Evolutionary conservation across 2,329 filamentous ascomycete species (phyloP).

Genomic region (Aspergillus melleus): DNA sequence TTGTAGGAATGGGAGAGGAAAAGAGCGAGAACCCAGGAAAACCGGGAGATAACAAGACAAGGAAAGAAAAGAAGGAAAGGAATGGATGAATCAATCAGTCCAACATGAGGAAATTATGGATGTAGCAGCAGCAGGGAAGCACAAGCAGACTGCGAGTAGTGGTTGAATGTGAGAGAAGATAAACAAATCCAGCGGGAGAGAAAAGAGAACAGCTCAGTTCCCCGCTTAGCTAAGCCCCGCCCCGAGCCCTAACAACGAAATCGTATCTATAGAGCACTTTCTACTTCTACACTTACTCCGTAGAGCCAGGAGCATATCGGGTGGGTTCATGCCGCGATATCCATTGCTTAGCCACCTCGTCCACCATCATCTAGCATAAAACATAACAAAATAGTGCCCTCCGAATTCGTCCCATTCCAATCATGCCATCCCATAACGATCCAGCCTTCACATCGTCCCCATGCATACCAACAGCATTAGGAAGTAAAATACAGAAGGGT

Average conservation of each 20-base stretch:
- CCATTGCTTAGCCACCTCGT: no score
- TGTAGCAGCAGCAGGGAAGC: neutral
- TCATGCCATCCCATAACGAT: neutral
- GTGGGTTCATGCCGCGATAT: no score
- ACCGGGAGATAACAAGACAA: neutral
- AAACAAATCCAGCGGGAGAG: neutral
- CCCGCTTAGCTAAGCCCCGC: neutral
- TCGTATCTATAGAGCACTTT: no score
- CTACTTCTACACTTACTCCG: no score
- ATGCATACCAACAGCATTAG: conserved; percentile 5
- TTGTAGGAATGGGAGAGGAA: neutral
- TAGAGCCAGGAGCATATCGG: no score
- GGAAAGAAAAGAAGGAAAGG: conserved; percentile 18
- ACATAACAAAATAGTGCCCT: neutral
- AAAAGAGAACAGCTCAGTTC: neutral
- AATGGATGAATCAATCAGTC: neutral
- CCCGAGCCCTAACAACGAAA: no score
- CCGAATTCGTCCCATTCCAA: neutral
- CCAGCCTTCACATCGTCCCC: conserved; percentile 3
- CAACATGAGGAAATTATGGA: neutral
- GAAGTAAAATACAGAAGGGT: conserved; percentile 9
- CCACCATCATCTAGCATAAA: no score
- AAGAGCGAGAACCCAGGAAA: neutral
- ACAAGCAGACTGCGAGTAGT: neutral
- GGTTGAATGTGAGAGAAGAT: neutral